Evolutionary conservation across 345 rosid species (phyloP).

Genomic region (Aquilaria malaccensis): DNA sequence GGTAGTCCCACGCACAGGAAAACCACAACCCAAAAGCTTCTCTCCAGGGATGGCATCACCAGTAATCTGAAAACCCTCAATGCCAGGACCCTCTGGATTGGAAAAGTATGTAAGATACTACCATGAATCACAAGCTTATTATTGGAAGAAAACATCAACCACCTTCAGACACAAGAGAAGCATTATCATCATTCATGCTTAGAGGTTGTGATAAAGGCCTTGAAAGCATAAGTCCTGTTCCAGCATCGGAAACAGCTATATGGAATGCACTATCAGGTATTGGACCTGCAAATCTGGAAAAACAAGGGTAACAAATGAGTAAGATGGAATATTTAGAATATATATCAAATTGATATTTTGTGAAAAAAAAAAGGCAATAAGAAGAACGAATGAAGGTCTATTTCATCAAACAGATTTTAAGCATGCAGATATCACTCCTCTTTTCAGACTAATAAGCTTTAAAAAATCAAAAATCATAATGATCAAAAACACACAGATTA

Average conservation of each 20-base stretch:
- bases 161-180: conserved; percentile 43
- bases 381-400: no score
- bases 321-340: not conserved
- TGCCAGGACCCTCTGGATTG: conserved; percentile 74
- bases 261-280: conserved; percentile 21
- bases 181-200: conserved; percentile 20
- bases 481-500: no score
- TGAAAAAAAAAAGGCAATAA: no score
- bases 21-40: conserved; percentile 91
- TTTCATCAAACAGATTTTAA: no score
- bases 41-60: conserved; percentile 92
- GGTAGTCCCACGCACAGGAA: conserved; percentile 81
- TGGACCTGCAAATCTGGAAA: conserved; percentile 23
- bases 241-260: conserved; percentile 9
- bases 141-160: conserved; percentile 11
- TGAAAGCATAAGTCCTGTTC: conserved; percentile 16
- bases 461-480: no score
- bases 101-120: conserved; percentile 22
- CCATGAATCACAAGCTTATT: conserved; percentile 7
- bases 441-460: no score
- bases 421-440: no score
- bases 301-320: conserved; percentile 4
- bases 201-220: conserved; percentile 23
- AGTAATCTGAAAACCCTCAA: conserved; percentile 82
- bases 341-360: no score